Evolutionary conservation across 306 rosid genomes (phyloP), one percentile per base, ranked within the genome.

Genomic region (Dryas alaskensis): DNA sequence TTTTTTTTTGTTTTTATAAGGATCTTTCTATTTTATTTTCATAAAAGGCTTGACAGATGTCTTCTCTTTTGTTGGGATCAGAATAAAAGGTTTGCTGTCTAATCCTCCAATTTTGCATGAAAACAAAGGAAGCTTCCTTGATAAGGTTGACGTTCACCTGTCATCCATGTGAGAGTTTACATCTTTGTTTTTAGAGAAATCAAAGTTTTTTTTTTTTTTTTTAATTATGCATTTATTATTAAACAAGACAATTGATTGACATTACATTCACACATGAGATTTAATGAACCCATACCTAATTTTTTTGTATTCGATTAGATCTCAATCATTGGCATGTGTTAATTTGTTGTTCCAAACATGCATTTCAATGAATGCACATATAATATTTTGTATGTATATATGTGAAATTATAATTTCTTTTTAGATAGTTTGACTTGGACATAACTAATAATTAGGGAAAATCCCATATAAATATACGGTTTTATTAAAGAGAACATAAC

Each of bases 121-220:
- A 31, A 52, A 3, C 50, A 40, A 58, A 46, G 50, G 50, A 58
- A 45, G 76, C 76, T 72, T 72, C 31, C 45, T 4, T 22, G 4
- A 8, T 6, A 58, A 72, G 31, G 55, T 72, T 72, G 76, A 25
- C 10, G 76, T 58, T 45, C 27, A 72, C 76, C 76, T 58, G 67
- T 4, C 55, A 58, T 58, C 6, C 58, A 72, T 45, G 67, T 72
- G 76, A 46, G 39, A 40, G 76, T 60, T 72, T 25, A 4, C 0
- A 58, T 22, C 65, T 7, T 69, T 22, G 44, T 25, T 46, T 5
- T 54, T 42, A 43, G 46, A 57, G 45, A 46, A 57, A 19, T 55
- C 57, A 14, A 17, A 58, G n/a, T 2, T 31, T 31, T 31, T 31
- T 31, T 31, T 31, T 31, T 31, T 1, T 31, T 31, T 31, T 31